Conservation (phyloP, 352 stramenopile species). For the Phytophthora pluvialis region DNA sequence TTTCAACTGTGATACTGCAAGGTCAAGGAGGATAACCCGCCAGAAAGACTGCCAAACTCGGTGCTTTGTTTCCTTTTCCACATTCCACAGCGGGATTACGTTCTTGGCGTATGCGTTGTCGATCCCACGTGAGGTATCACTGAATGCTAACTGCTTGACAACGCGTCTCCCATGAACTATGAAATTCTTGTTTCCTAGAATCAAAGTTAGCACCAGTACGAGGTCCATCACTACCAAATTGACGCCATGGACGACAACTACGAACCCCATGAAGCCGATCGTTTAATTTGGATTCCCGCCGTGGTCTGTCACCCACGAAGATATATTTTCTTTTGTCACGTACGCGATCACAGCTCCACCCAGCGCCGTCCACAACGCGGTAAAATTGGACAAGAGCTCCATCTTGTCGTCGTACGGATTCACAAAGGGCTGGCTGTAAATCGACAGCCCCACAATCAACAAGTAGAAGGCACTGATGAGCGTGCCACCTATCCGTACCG, state of each 20-base stretch:
- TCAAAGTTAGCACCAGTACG: background rate
- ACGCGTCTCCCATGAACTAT: no score
- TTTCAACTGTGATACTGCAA: no score
- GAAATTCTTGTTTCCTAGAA: background rate
- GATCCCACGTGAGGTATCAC: background rate
- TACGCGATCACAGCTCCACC: background rate
- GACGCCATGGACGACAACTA: background rate
- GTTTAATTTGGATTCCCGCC: no score
- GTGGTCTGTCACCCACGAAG: background rate
- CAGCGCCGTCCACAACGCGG: background rate
- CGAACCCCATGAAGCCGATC: background rate
- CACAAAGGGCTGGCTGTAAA: background rate
- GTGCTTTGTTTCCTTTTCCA: background rate
- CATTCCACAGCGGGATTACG: background rate
- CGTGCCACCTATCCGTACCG: background rate
- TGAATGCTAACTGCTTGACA: constrained; percentile 19
- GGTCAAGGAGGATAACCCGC: background rate
- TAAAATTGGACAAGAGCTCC: background rate
- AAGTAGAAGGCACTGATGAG: background rate
- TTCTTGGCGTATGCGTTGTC: background rate
- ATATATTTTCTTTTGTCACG: background rate
- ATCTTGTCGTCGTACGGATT: background rate
- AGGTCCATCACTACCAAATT: background rate
- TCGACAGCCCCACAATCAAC: background rate
- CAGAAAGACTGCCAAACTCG: background rate